Base-by-base conservation (phyloP, 176 grass and related monocot species). In the Phoenix dactylifera region DNA sequence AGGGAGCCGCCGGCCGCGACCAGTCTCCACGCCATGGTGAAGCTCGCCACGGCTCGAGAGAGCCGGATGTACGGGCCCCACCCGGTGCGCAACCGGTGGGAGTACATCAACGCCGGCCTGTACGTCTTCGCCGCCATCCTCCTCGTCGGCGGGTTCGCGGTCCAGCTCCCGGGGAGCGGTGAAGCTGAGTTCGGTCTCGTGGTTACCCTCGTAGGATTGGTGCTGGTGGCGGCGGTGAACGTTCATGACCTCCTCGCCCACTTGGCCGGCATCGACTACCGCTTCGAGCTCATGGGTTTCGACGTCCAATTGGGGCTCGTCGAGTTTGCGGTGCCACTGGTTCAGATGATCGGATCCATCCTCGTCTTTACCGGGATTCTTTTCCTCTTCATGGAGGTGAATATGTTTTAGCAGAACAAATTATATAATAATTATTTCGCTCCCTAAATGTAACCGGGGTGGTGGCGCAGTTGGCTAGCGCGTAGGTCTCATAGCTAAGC, bases 401-500 rank as follows among this genome's bases (percentile, higher is more conserved):
- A 44, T 44, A 3, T 44, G 1, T 44, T 44, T 44, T 1, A 44
- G 6, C 3, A 14, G 28, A 6, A 44, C 5, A 14, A 44, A 44
- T 14, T 44, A 0, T 0, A 35, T 7, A 35, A 35, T 7, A 0
- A 20, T 20, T 20, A 20, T 20, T 20, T 25, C 1, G 1, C 1
- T 2, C 1, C 24, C 1, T 2, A 3, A 25, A 25, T 3, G 24
- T 2, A 25, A 6, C 6, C 0, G 72, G 76, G 79, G 73, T 87
- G 83, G 73, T 87, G 76, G 88, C 79, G 83, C 80, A 92, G 83
- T 92, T 92, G 80, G 88, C 69, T 87, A 92, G 88, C 63, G 82
- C 75, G 79, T 77, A 80, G 79, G 76, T 87, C 73, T 87, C 88
- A 76, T 82, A 80, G 70, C 79, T 60, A 29, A 29, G 0, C 28